These are phyloP conservation scores for Protea cynaroides DNA, from an alignment of 164 flowering plant species.

Conservation along the genomic window DNA sequence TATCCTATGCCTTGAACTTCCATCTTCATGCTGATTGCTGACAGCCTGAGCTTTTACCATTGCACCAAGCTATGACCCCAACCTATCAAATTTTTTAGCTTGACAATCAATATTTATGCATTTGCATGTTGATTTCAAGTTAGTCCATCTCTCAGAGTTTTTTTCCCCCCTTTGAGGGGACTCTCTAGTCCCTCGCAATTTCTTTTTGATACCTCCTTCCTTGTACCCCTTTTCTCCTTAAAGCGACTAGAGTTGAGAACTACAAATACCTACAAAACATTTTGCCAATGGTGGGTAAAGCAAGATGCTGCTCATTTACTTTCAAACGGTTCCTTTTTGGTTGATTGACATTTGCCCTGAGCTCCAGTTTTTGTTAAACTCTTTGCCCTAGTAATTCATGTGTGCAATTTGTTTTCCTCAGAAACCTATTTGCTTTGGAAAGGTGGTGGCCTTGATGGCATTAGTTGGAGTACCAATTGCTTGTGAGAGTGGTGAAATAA, in stretches of 20 bases:
- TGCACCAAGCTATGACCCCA: too few relatives aligned
- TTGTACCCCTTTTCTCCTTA: not conserved
- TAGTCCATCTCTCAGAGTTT: too few relatives aligned
- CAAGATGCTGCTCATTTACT: not conserved
- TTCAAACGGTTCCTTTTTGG: not conserved
- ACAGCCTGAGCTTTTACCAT: too few relatives aligned
- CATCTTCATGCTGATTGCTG: too few relatives aligned
- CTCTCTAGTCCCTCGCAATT: too few relatives aligned
- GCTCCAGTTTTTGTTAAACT: conserved; percentile 1
- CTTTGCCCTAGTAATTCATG: not conserved
- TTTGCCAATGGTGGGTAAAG: not conserved
- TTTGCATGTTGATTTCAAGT: too few relatives aligned
- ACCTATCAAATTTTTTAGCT: too few relatives aligned
- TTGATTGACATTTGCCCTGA: not conserved
- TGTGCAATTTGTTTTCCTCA: conserved; percentile 22
- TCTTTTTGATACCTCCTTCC: too few relatives aligned
- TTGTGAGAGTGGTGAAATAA: conserved; percentile 25
- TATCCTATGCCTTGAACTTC: too few relatives aligned
- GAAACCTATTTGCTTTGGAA: conserved; percentile 47
- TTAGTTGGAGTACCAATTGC: conserved; percentile 29
- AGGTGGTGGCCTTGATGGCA: conserved; percentile 39
- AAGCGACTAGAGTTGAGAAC: not conserved
- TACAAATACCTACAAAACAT: not conserved
- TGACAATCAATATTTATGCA: too few relatives aligned
- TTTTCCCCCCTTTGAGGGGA: too few relatives aligned